Conservation (phyloP, 345 rosid species). For the Abelmoschus esculentus region DNA sequence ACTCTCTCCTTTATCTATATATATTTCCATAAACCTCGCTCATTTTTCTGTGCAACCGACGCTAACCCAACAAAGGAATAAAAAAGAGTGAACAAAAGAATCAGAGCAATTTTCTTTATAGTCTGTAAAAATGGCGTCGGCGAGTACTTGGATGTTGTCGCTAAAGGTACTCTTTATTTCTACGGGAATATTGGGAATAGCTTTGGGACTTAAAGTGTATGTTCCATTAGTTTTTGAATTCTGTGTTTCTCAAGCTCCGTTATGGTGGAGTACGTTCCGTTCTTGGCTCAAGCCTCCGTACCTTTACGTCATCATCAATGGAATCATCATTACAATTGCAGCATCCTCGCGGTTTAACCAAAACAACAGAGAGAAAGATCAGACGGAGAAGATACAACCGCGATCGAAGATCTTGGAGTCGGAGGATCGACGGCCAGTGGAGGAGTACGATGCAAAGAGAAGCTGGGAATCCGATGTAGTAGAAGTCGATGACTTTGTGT, state of each 20-base stretch:
- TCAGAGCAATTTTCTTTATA: background rate
- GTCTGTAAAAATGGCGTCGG: slow-evolving; percentile 13
- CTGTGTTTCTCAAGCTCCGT: slow-evolving; percentile 15
- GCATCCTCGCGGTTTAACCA: slow-evolving; percentile 10
- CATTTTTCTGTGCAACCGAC: background rate
- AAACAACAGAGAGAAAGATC: background rate
- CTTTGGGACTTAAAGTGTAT: slow-evolving; percentile 8
- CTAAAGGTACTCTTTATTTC: slow-evolving; percentile 6
- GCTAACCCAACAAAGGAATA: background rate
- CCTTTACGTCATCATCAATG: slow-evolving; percentile 14
- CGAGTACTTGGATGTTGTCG: slow-evolving; percentile 6
- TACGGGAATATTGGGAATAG: slow-evolving; percentile 7
- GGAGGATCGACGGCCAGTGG: background rate
- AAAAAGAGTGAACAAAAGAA: background rate
- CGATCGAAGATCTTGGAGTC: background rate
- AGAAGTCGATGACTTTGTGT: background rate
- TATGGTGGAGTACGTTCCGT: slow-evolving; percentile 6
- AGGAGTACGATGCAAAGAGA: background rate
- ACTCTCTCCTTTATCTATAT: slow-evolving; percentile 20
- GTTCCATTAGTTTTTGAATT: slow-evolving; percentile 13
- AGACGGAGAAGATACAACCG: background rate
- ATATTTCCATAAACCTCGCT: slow-evolving; percentile 3
- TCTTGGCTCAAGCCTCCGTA: slow-evolving; percentile 18
- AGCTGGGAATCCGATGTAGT: background rate
- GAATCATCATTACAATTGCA: slow-evolving; percentile 11